Evolutionary conservation across 352 stramenopile genomes (phyloP).

Genomic region (Phytophthora cajani): DNA sequence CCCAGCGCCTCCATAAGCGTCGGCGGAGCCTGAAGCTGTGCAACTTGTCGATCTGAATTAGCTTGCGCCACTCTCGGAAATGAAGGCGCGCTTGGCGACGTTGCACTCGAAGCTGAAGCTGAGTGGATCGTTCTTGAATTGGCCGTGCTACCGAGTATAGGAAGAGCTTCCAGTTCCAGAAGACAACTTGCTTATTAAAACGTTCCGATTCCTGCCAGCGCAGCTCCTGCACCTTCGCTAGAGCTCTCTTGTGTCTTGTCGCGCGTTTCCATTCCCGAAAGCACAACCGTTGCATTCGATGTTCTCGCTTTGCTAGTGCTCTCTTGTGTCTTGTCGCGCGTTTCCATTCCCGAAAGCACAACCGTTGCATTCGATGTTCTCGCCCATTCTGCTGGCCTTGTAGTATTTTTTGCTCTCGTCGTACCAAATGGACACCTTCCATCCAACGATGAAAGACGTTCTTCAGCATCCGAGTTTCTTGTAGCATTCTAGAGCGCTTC

Average conservation of each 20-base stretch:
- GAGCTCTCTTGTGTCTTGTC: conserved; percentile 25
- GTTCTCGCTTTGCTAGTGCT: conserved; percentile 28
- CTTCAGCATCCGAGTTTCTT: conserved; percentile 33
- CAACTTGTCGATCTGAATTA: conserved; percentile 35
- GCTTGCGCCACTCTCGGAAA: conserved; percentile 40
- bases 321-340: conserved; percentile 26
- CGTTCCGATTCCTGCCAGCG: conserved; percentile 30
- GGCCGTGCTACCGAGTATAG: conserved; percentile 47
- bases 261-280: conserved; percentile 41
- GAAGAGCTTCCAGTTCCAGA: conserved; percentile 66
- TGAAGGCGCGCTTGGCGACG: conserved; percentile 3
- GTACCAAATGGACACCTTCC: conserved; percentile 19
- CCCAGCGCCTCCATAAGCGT: conserved; percentile 51
- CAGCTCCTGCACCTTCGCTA: conserved; percentile 28
- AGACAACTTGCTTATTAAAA: conserved; percentile 28
- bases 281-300: conserved; percentile 16
- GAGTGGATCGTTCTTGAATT: conserved; percentile 15
- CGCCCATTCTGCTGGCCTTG: conserved; percentile 11
- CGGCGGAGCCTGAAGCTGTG: conserved; percentile 25
- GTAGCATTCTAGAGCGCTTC: conserved; percentile 37
- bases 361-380: conserved; percentile 16
- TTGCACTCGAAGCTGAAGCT: conserved; percentile 17
- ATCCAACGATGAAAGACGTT: conserved; percentile 51
- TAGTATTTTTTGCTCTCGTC: conserved; percentile 17
- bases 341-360: conserved; percentile 42